A percentile compares a stretch with the other conserved stretches of the same genome.
Conservation (phyloP, 352 stramenopile species). For the Peronospora belbahrii region DNA sequence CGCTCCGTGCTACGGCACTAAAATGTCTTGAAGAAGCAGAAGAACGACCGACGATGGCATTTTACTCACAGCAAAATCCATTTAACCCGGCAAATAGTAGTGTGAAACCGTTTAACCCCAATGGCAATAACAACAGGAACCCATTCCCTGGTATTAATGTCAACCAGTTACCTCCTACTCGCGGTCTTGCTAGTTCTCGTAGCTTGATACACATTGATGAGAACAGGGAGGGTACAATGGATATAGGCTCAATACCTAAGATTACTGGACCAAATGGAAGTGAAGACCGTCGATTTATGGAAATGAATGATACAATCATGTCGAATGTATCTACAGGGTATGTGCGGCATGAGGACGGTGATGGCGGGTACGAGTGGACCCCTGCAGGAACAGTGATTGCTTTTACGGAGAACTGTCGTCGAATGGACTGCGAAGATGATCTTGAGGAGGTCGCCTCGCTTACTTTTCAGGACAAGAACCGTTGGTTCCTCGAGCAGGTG, state of each 20-base stretch:
- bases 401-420: slow-evolving; percentile 33
- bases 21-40: slow-evolving; percentile 73
- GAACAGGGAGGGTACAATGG: slow-evolving; percentile 38
- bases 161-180: slow-evolving; percentile 20
- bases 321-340: slow-evolving; percentile 78
- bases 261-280: not conserved
- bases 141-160: slow-evolving; percentile 4
- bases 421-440: slow-evolving; percentile 71
- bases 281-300: slow-evolving; percentile 30
- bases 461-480: slow-evolving; percentile 79
- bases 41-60: slow-evolving; percentile 65
- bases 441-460: slow-evolving; percentile 80
- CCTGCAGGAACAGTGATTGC: slow-evolving; percentile 45
- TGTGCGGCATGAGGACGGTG: slow-evolving; percentile 58
- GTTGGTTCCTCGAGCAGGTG: slow-evolving; percentile 74
- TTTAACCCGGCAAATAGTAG: slow-evolving; percentile 42
- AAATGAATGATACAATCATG: slow-evolving; percentile 55
- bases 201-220: slow-evolving; percentile 40
- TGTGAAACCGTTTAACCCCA: slow-evolving; percentile 15
- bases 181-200: slow-evolving; percentile 18
- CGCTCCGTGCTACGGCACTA: slow-evolving; percentile 63
- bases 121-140: slow-evolving; percentile 11
- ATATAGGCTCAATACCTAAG: slow-evolving; percentile 5
- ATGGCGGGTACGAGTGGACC: slow-evolving; percentile 59
- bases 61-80: slow-evolving; percentile 58